These are phyloP conservation scores for Rosa chinensis DNA, from an alignment of 306 rosid species.

Conservation along the genomic window DNA sequence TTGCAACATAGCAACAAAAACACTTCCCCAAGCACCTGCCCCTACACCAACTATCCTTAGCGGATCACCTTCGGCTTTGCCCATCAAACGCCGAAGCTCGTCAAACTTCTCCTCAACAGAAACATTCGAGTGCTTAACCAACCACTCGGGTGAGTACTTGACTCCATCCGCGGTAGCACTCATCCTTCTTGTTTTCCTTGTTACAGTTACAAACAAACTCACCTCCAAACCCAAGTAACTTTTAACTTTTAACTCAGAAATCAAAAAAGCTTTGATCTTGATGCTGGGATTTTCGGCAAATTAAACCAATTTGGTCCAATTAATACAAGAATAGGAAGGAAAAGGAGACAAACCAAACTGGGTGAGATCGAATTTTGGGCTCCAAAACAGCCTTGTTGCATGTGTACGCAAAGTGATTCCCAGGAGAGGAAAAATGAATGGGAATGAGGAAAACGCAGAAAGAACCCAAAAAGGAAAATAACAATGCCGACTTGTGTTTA, in stretches of 20 bases:
- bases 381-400: neutral
- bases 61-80: conserved; percentile 85
- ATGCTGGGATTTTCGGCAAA: conserved; percentile 20
- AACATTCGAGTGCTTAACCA: conserved; percentile 44
- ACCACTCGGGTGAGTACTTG: conserved; percentile 14
- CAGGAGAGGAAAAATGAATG: neutral
- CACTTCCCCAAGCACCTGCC: conserved; percentile 99
- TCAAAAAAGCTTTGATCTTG: neutral
- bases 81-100: conserved; percentile 61
- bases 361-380: too few relatives aligned
- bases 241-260: too few relatives aligned
- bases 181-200: conserved; percentile 41
- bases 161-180: conserved; percentile 29
- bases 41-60: conserved; percentile 87
- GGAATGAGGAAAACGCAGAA: too few relatives aligned
- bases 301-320: conserved; percentile 6
- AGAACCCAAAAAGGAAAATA: too few relatives aligned
- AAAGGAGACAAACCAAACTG: conserved; percentile 21
- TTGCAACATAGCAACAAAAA: conserved; percentile 82
- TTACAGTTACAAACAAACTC: conserved; percentile 1
- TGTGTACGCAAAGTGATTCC: neutral
- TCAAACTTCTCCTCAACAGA: conserved; percentile 73
- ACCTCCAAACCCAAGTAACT: neutral
- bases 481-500: too few relatives aligned
- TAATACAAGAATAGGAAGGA: conserved; percentile 1